These are phyloP conservation scores for Trapa incisa DNA, from an alignment of 345 rosid species.

Conservation along the genomic window DNA sequence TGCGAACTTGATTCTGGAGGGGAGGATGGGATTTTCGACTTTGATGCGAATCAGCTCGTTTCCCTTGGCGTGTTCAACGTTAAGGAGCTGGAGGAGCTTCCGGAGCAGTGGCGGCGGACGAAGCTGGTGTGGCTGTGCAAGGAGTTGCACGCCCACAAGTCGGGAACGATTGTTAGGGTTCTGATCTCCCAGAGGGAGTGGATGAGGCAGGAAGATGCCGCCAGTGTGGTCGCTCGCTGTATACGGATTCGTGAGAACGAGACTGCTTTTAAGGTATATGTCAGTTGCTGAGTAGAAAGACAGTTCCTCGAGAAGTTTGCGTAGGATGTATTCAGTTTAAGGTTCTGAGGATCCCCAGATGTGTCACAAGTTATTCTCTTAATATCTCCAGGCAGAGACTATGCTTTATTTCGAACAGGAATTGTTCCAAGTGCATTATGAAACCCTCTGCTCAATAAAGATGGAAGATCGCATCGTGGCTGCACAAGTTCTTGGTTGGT, in stretches of 20 bases:
- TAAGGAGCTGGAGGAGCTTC: slow-evolving; percentile 54
- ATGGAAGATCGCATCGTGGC: background rate
- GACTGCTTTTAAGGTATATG: slow-evolving; percentile 49
- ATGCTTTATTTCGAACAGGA: background rate
- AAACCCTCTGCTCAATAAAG: background rate
- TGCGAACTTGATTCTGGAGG: background rate
- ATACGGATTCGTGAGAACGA: slow-evolving; percentile 76
- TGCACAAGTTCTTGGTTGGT: background rate
- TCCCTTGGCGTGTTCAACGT: slow-evolving; percentile 30
- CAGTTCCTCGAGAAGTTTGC: background rate
- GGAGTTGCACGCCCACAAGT: slow-evolving; percentile 61
- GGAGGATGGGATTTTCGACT: background rate
- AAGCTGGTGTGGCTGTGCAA: slow-evolving; percentile 90
- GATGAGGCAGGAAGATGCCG: slow-evolving; percentile 76
- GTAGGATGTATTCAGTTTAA: too few species aligned
- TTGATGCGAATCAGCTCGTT: background rate
- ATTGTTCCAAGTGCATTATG: background rate
- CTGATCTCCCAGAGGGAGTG: slow-evolving; percentile 78
- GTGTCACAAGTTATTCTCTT: background rate
- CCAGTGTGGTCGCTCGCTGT: slow-evolving; percentile 59
- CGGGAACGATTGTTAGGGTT: slow-evolving; percentile 52
- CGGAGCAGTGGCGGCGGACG: slow-evolving; percentile 79
- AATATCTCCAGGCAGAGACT: background rate
- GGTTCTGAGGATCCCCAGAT: background rate
- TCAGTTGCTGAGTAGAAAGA: background rate